Conservation (phyloP, 164 flowering plant species). For the Vitis cinerea region DNA sequence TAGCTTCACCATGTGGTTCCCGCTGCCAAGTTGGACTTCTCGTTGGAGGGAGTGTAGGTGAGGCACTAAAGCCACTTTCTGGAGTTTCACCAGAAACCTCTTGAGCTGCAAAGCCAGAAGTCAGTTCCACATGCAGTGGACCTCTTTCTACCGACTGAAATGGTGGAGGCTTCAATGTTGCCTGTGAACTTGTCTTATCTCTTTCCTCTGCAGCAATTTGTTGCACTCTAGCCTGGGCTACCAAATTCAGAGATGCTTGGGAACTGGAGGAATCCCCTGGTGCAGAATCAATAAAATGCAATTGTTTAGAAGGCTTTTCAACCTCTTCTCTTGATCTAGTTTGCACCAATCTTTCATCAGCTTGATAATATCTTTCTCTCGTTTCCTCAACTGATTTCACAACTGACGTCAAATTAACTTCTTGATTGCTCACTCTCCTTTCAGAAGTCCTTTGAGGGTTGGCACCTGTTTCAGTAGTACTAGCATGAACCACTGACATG, state of each 20-base stretch:
- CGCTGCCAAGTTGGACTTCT: conserved; percentile 12
- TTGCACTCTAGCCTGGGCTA: conserved; percentile 22
- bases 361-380: conserved; percentile 14
- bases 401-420: conserved; percentile 17
- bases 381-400: conserved; percentile 19
- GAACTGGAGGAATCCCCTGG: conserved; percentile 26
- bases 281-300: conserved; percentile 19
- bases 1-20: conserved; percentile 22
- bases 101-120: conserved; percentile 15
- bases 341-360: conserved; percentile 20
- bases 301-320: conserved; percentile 12
- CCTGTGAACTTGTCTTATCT: conserved; percentile 28
- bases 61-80: conserved; percentile 24
- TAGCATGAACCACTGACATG: conserved; percentile 22
- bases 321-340: conserved; percentile 21
- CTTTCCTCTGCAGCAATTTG: conserved; percentile 11
- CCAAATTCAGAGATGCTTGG: conserved; percentile 24
- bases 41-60: conserved; percentile 16
- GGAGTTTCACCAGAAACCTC: conserved; percentile 27
- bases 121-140: conserved; percentile 17
- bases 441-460: conserved; percentile 22
- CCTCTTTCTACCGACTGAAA: conserved; percentile 33
- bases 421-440: conserved; percentile 23
- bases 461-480: conserved; percentile 12
- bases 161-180: conserved; percentile 38